Evolutionary conservation across 2,329 filamentous ascomycete species (phyloP).

Genomic region (Epichloe gansuensis): DNA sequence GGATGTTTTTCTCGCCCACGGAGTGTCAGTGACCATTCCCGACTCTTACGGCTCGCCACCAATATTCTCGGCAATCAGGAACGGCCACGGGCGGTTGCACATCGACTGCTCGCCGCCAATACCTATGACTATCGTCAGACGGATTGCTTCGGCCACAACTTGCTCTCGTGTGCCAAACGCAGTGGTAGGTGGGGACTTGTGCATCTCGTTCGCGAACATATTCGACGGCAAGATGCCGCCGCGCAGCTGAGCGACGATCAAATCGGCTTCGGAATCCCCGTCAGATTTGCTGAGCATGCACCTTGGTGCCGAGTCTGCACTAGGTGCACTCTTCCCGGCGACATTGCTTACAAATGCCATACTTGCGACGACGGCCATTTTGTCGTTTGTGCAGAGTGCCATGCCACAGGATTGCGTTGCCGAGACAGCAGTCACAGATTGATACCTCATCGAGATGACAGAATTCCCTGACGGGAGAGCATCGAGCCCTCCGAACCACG

Average conservation of each 20-base stretch:
- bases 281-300: not conserved
- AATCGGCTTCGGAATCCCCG: not conserved
- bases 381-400: slow-evolving; percentile 7
- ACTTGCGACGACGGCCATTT: slow-evolving; percentile 9
- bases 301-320: slow-evolving; percentile 10
- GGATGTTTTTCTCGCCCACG: not conserved
- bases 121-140: not conserved
- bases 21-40: not conserved
- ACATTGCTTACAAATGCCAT: slow-evolving; percentile 3
- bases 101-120: not conserved
- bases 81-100: slow-evolving; percentile 4
- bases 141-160: slow-evolving; percentile 2
- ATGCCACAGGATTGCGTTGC: slow-evolving; percentile 1
- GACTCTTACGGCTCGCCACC: slow-evolving; percentile 1
- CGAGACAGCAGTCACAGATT: slow-evolving; percentile 2
- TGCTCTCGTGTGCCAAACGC: slow-evolving; percentile 5
- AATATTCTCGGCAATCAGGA: slow-evolving; percentile 2
- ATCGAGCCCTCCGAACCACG: too few species aligned
- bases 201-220: not conserved
- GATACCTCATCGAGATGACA: slow-evolving; percentile 1
- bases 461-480: not conserved
- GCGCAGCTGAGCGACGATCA: not conserved
- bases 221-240: not conserved
- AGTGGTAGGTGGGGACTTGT: not conserved
- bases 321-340: slow-evolving; percentile 2